These are phyloP conservation scores for Acacia concinna DNA, from an alignment of 331 rosid species.

Conservation along the genomic window DNA sequence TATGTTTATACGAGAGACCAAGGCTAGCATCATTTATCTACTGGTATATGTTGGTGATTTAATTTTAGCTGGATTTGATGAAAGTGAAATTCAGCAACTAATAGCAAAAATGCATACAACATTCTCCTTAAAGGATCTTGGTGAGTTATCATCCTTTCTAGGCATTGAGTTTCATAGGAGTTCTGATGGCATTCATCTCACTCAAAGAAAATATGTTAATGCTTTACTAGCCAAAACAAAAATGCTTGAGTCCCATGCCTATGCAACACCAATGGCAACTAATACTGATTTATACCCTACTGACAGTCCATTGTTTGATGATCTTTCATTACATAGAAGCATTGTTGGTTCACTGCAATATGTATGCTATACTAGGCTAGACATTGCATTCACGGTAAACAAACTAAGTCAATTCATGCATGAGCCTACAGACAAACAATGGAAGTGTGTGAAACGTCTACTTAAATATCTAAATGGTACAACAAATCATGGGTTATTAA, in stretches of 20 bases:
- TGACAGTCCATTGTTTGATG: neutral
- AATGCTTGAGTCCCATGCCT: neutral
- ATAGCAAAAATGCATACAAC: fast-evolving
- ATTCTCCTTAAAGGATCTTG: neutral
- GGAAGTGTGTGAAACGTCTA: too few relatives aligned
- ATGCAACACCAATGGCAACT: neutral
- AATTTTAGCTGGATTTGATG: too few relatives aligned
- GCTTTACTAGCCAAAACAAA: neutral
- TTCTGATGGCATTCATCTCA: neutral
- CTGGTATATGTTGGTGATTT: too few relatives aligned
- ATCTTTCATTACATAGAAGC: neutral
- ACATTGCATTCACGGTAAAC: neutral
- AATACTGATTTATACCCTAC: too few relatives aligned
- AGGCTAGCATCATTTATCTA: too few relatives aligned
- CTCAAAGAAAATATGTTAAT: neutral
- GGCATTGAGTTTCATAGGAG: neutral
- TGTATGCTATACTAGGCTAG: neutral
- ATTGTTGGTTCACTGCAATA: neutral
- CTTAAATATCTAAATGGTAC: too few relatives aligned
- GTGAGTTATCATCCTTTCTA: neutral
- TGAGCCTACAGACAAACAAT: too few relatives aligned
- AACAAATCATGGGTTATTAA: too few relatives aligned
- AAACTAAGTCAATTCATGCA: too few relatives aligned
- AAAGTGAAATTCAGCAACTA: too few relatives aligned
- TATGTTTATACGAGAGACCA: too few relatives aligned